A percentile compares a stretch with the other conserved stretches of the same genome.
These are phyloP conservation scores for Pichia heedii DNA, from an alignment of 805 yeast genomes.

Conservation along the genomic window DNA sequence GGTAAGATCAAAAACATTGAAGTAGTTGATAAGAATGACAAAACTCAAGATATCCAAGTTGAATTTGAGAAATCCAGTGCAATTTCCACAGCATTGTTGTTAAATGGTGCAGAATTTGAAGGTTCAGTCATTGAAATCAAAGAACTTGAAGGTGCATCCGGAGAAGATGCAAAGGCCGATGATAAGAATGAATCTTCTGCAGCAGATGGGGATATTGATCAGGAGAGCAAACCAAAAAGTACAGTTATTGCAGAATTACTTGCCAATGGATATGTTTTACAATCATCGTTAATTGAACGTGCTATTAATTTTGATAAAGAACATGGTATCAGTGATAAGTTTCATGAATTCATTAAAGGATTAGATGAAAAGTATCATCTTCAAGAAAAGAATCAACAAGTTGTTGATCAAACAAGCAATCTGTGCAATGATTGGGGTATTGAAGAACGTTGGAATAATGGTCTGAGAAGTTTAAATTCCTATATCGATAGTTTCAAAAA, in stretches of 20 bases:
- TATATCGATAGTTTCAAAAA: slow-evolving; percentile 40
- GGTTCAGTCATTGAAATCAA: slow-evolving; percentile 43
- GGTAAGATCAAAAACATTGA: slow-evolving; percentile 41
- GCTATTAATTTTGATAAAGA: slow-evolving; percentile 58
- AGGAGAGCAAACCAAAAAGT: slow-evolving; percentile 70
- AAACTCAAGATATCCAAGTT: slow-evolving; percentile 36
- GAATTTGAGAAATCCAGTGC: slow-evolving; percentile 52
- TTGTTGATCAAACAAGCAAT: slow-evolving; percentile 6
- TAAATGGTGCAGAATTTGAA: slow-evolving; percentile 68
- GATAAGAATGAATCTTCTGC: slow-evolving; percentile 11
- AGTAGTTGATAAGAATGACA: slow-evolving; percentile 24
- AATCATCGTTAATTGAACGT: slow-evolving; percentile 51
- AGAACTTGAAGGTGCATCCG: slow-evolving; percentile 11
- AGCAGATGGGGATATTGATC: slow-evolving; percentile 36
- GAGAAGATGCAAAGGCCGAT: slow-evolving; percentile 11
- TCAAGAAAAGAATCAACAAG: slow-evolving; percentile 36
- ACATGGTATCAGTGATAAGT: slow-evolving; percentile 50
- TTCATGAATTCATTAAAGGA: slow-evolving; percentile 44
- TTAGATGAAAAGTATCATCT: slow-evolving; percentile 57
- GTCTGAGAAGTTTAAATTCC: slow-evolving; percentile 31
- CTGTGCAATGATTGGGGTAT: slow-evolving; percentile 34
- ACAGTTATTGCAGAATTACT: slow-evolving; percentile 70
- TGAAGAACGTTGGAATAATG: slow-evolving; percentile 30
- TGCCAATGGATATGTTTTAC: slow-evolving; percentile 61
- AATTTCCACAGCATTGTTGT: slow-evolving; percentile 57